Conservation (phyloP, 768 basidiomycete species). For the Serpula lacrymans region DNA sequence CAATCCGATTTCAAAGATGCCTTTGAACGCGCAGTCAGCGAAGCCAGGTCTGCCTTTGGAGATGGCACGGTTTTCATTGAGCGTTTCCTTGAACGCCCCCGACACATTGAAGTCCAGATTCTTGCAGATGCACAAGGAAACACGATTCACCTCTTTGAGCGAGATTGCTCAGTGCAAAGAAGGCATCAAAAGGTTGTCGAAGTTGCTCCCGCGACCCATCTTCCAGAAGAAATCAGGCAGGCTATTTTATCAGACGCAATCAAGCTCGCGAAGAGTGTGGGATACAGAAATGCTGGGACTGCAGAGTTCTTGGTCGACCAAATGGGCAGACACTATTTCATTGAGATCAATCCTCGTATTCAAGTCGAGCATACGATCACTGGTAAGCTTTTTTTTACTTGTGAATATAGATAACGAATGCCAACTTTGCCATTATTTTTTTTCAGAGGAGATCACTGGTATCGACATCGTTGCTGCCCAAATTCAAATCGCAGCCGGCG, state of each 20-base stretch:
- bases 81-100: conserved; percentile 92
- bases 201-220: conserved; percentile 93
- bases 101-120: conserved; percentile 97
- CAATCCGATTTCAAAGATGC: conserved; percentile 86
- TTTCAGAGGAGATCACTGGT: conserved; percentile 95
- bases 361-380: conserved; percentile 99
- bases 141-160: conserved; percentile 96
- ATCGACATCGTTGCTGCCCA: conserved; percentile 99
- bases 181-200: conserved; percentile 99
- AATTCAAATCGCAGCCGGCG: conserved; percentile 99
- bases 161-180: conserved; percentile 97
- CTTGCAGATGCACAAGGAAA: conserved; percentile 91
- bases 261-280: conserved; percentile 89
- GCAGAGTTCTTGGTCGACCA: conserved; percentile 98
- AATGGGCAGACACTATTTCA: conserved; percentile 96
- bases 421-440: neutral
- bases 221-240: conserved; percentile 87
- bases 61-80: conserved; percentile 99
- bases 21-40: conserved; percentile 90
- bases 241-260: conserved; percentile 89
- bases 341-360: conserved; percentile 99
- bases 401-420: neutral
- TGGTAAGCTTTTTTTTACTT: conserved; percentile 43
- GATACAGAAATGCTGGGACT: conserved; percentile 96
- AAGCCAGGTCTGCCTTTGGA: conserved; percentile 96